Base-by-base conservation (phyloP, 306 rosid genomes). In the barrel medic (Medicago truncatula) region DNA sequence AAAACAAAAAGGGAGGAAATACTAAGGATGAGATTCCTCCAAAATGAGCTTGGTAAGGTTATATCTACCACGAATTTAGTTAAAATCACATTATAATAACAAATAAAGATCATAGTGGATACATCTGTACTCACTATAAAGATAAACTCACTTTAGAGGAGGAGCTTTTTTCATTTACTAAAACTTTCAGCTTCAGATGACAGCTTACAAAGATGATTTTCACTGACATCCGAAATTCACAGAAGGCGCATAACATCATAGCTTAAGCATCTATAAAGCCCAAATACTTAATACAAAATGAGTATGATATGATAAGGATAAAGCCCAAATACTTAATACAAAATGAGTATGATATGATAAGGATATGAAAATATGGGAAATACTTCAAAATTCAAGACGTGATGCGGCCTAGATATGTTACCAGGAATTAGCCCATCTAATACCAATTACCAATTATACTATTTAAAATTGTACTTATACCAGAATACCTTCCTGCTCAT, bases 151-250 rank as follows among this genome's bases (percentile, higher is more conserved):
- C 38, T 58, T 58, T 21, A 21, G 38, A 21, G 4, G 63, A 57
- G 36, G n/a, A 34, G 38, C 20, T 50, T 12, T 58, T 58, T 23
- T 23, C 65, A 25, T 59, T 25, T 6, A 25, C 16, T 59, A 25
- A 25, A 25, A 59, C 9, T 25, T 25, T 59, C 14, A 12, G 40
- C 40, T 59, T 25, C 56, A 71, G 40, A 23, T 28, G 53, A 40
- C 25, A 8, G 23, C 56, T 8, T 16, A 40, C 56, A 21, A 21
- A 38, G 16, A 40, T 72, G 66, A 56, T 54, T 56, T n/a, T 13
- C 66, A 57, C n/a, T 13, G 67, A 39, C 23, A 57, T 72, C 66
- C 67, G 7, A 56, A 38, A 13, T 56, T 20, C 54, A 56, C n/a
- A 39, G 16, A 21, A 40, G 56, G 77, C 23, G 57, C 43, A 40